Percentiles rank a stretch among this genome's conserved stretches.
Conservation (phyloP, 768 basidiomycete species). For the Leucosporidium yakuticum region DNA sequence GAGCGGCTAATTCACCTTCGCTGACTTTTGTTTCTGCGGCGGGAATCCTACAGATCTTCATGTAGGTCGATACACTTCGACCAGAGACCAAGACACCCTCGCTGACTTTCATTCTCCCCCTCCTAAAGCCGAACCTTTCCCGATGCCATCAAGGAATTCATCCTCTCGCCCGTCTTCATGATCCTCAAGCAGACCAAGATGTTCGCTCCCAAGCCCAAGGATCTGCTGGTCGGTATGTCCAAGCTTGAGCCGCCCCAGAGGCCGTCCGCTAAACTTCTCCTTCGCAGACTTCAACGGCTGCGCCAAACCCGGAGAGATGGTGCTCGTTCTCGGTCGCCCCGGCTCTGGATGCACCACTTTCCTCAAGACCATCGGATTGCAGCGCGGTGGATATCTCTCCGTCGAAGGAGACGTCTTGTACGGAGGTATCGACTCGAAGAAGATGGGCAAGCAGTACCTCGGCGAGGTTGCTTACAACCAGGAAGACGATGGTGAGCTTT, state of each 20-base stretch:
- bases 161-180: slow-evolving; percentile 5
- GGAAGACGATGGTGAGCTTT: slow-evolving; percentile 76
- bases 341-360: slow-evolving; percentile 48
- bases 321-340: slow-evolving; percentile 43
- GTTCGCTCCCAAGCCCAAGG: background rate
- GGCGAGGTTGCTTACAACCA: slow-evolving; percentile 49
- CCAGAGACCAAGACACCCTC: too few relatives aligned
- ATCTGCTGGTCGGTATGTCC: slow-evolving; percentile 45
- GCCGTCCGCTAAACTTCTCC: slow-evolving; percentile 47
- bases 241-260: slow-evolving; percentile 49
- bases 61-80: too few relatives aligned
- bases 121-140: slow-evolving; percentile 36
- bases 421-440: slow-evolving; percentile 42
- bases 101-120: background rate
- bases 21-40: background rate
- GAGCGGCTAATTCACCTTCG: too few relatives aligned
- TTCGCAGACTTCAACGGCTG: slow-evolving; percentile 56
- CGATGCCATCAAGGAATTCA: slow-evolving; percentile 1
- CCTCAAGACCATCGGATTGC: slow-evolving; percentile 43
- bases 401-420: slow-evolving; percentile 41
- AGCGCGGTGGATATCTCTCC: slow-evolving; percentile 43
- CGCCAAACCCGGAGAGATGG: slow-evolving; percentile 51
- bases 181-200: background rate
- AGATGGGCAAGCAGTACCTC: slow-evolving; percentile 41
- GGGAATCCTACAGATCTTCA: too few relatives aligned